Conservation (phyloP, 2,329 filamentous ascomycete genomes). For the Dactylellina sp. region DNA sequence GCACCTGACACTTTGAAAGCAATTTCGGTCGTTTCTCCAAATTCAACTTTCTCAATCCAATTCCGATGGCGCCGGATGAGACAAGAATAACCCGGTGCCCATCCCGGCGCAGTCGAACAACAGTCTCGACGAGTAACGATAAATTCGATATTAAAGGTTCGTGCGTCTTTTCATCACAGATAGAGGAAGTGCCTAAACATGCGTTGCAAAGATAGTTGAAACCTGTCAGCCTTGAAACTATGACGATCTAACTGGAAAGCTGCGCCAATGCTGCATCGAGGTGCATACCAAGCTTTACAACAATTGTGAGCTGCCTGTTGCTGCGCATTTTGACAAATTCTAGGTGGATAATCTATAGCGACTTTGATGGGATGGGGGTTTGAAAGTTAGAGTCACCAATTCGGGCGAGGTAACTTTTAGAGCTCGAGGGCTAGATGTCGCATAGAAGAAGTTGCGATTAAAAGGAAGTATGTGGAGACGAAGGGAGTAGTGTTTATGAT, state of each 20-base stretch:
- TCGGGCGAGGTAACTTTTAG: not conserved
- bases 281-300: conserved; percentile 84
- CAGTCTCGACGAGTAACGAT: conserved; percentile 92
- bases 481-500: not conserved
- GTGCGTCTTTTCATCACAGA: conserved; percentile 94
- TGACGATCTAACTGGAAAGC: not conserved
- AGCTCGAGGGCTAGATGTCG: not conserved
- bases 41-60: conserved; percentile 90
- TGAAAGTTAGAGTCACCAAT: not conserved
- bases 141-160: conserved; percentile 91
- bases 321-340: conserved; percentile 29
- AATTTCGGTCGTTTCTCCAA: conserved; percentile 88
- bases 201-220: conserved; percentile 16
- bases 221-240: conserved; percentile 23
- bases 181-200: conserved; percentile 93
- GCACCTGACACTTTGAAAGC: conserved; percentile 83
- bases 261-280: conserved; percentile 14
- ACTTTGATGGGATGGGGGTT: not conserved
- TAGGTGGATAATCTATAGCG: not conserved
- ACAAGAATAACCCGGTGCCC: conserved; percentile 95
- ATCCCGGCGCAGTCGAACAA: conserved; percentile 85
- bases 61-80: conserved; percentile 95
- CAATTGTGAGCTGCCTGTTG: conserved; percentile 72
- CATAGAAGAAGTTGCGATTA: conserved; percentile 5
- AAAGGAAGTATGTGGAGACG: conserved; percentile 7